Evolutionary conservation across 208 protist genomes (phyloP).

Genomic region (Entamoeba moshkovskii): DNA sequence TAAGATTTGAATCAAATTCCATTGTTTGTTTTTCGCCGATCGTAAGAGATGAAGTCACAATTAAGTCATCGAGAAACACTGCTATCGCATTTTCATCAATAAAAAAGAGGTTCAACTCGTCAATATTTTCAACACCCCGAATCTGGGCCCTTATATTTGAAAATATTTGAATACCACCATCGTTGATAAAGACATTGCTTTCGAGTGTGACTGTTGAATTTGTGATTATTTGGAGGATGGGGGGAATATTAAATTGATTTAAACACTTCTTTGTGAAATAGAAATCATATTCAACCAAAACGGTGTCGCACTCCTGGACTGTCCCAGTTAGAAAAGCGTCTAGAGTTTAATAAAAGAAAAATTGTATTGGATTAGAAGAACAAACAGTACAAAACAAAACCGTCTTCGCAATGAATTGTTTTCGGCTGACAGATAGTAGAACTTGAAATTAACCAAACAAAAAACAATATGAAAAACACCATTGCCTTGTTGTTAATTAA

Average conservation of each 20-base stretch:
- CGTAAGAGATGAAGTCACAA: not conserved
- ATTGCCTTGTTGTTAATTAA: too few relatives aligned
- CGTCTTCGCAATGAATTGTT: too few relatives aligned
- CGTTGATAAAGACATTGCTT: not conserved
- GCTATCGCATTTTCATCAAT: not conserved
- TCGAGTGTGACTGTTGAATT: not conserved
- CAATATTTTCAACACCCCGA: not conserved
- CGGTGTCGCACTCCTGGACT: not conserved
- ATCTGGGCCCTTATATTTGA: not conserved
- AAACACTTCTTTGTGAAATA: not conserved
- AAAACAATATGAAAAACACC: too few relatives aligned
- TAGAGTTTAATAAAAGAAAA: too few relatives aligned
- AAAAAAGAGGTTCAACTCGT: not conserved
- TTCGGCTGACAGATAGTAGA: too few relatives aligned
- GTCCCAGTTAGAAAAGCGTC: too few relatives aligned
- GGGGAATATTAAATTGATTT: not conserved
- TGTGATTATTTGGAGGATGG: not conserved
- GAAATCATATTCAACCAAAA: not conserved
- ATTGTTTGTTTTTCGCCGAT: not conserved
- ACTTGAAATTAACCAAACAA: too few relatives aligned
- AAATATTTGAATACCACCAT: not conserved
- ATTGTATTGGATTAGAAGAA: too few relatives aligned
- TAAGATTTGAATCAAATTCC: not conserved
- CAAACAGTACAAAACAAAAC: too few relatives aligned
- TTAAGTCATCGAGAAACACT: not conserved